These are phyloP conservation scores for Plasmodium relictum DNA, from an alignment of 169 alveolate genomes.

Conservation along the genomic window DNA sequence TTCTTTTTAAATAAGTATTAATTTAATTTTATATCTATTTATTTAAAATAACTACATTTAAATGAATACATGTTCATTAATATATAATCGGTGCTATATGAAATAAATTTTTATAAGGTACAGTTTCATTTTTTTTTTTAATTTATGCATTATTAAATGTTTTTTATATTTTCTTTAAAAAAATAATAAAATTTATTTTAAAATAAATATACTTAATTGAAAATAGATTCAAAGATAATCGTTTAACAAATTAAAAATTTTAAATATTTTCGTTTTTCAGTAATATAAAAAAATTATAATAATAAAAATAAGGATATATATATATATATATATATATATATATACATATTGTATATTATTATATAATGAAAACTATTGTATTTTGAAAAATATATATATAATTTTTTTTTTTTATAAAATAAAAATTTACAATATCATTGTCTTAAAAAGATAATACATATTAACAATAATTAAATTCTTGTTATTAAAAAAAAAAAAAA, in stretches of 20 bases:
- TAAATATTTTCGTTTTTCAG: constrained; percentile 16
- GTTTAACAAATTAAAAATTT: constrained; percentile 62
- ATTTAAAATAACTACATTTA: too few species aligned
- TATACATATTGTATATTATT: constrained; percentile 28
- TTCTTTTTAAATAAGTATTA: too few species aligned
- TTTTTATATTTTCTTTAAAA: constrained; percentile 24
- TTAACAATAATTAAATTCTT: constrained; percentile 23
- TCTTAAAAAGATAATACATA: constrained; percentile 20
- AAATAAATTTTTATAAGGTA: constrained; percentile 17
- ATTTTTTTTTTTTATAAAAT: constrained; percentile 26
- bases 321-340: constrained; percentile 24
- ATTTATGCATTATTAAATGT: background rate
- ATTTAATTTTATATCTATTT: too few species aligned
- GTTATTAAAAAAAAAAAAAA: constrained; percentile 40
- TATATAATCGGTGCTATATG: too few species aligned
- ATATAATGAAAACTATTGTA: constrained; percentile 19
- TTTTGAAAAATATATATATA: constrained; percentile 10
- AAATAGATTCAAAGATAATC: constrained; percentile 60
- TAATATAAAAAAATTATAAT: constrained; percentile 25
- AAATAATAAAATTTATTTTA: constrained; percentile 25
- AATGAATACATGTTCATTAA: too few species aligned
- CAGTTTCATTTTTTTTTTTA: constrained; percentile 24
- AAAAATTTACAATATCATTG: constrained; percentile 17
- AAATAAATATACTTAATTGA: constrained; percentile 41
- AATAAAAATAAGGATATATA: constrained; percentile 10